These are phyloP conservation scores for Drechmeria coniospora DNA, from an alignment of 2,329 filamentous ascomycete genomes.

Conservation along the genomic window DNA sequence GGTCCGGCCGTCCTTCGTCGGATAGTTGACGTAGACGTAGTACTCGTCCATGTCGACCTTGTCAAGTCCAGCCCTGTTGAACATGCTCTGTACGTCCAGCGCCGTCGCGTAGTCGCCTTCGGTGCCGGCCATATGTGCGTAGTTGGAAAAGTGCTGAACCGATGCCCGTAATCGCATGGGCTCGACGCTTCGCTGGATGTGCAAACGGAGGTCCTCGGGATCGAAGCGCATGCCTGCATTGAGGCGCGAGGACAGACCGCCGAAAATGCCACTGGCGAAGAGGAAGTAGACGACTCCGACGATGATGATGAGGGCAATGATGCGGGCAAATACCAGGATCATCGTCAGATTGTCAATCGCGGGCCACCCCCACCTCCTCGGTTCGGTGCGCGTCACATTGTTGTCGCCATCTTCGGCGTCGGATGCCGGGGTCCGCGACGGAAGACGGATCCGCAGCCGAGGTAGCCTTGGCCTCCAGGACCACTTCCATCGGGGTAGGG, in stretches of 20 bases:
- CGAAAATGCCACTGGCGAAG: constrained; percentile 74
- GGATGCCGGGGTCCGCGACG: constrained; percentile 18
- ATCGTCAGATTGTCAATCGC: constrained; percentile 26
- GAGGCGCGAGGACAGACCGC: constrained; percentile 44
- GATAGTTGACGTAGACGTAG: constrained; percentile 86
- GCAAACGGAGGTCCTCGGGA: constrained; percentile 64
- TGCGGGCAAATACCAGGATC: constrained; percentile 52
- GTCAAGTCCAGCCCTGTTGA: constrained; percentile 58
- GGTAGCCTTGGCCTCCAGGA: constrained; percentile 38
- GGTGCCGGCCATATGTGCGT: constrained; percentile 85
- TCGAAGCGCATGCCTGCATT: constrained; percentile 58
- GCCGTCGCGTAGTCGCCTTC: constrained; percentile 81
- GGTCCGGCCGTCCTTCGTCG: constrained; percentile 57
- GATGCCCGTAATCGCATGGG: constrained; percentile 54
- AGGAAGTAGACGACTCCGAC: constrained; percentile 67
- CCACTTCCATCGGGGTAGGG: constrained; percentile 39
- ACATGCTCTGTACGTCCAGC: constrained; percentile 68
- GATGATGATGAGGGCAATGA: constrained; percentile 62
- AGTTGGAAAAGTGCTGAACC: constrained; percentile 62
- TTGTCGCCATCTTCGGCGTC: constrained; percentile 5
- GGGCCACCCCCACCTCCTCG: constrained; percentile 16
- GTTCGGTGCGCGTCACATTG: constrained; percentile 9
- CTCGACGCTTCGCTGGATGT: constrained; percentile 60
- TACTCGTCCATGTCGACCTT: constrained; percentile 64
- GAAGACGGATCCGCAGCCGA: constrained; percentile 32